These are phyloP conservation scores for Cryomyces minteri DNA, from an alignment of 495 filamentous ascomycete genomes.

Conservation along the genomic window DNA sequence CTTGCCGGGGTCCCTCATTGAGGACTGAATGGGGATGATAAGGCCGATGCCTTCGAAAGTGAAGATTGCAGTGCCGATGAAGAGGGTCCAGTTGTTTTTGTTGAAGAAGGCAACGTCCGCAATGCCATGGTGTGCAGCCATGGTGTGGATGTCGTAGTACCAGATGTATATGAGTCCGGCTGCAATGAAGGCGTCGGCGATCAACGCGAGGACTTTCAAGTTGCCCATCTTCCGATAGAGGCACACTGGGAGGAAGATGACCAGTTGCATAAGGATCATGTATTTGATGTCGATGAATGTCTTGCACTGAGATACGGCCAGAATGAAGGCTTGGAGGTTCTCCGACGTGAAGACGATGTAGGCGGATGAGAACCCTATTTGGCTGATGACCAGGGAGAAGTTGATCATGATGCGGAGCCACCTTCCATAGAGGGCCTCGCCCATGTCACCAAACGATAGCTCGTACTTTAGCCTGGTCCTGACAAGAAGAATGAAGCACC, in stretches of 20 bases:
- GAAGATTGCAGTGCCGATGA: slow-evolving; percentile 97
- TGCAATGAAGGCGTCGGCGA: slow-evolving; percentile 87
- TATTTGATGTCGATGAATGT: slow-evolving; percentile 67
- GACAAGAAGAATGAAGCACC: slow-evolving; percentile 88
- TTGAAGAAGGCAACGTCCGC: slow-evolving; percentile 82
- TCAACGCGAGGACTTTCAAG: slow-evolving; percentile 57
- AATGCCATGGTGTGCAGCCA: slow-evolving; percentile 53
- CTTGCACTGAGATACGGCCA: slow-evolving; percentile 63
- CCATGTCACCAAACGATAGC: slow-evolving; percentile 91
- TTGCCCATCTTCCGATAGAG: slow-evolving; percentile 92
- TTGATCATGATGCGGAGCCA: slow-evolving; percentile 80
- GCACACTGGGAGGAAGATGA: slow-evolving; percentile 84
- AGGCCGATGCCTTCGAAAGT: slow-evolving; percentile 95
- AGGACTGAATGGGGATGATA: slow-evolving; percentile 97
- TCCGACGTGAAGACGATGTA: slow-evolving; percentile 97
- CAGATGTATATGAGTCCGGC: slow-evolving; percentile 86
- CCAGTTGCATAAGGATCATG: slow-evolving; percentile 81
- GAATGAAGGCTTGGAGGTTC: slow-evolving; percentile 86
- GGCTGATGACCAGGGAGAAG: slow-evolving; percentile 76
- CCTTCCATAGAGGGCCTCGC: slow-evolving; percentile 75
- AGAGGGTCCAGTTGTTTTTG: slow-evolving; percentile 74
- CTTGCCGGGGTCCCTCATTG: slow-evolving; percentile 75
- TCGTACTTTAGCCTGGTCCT: slow-evolving; percentile 67
- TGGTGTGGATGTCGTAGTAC: slow-evolving; percentile 84
- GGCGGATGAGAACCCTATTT: slow-evolving; percentile 90